Base-by-base conservation (phyloP, 1,284 basidiomycete genomes). In the Malassezia psittaci region DNA sequence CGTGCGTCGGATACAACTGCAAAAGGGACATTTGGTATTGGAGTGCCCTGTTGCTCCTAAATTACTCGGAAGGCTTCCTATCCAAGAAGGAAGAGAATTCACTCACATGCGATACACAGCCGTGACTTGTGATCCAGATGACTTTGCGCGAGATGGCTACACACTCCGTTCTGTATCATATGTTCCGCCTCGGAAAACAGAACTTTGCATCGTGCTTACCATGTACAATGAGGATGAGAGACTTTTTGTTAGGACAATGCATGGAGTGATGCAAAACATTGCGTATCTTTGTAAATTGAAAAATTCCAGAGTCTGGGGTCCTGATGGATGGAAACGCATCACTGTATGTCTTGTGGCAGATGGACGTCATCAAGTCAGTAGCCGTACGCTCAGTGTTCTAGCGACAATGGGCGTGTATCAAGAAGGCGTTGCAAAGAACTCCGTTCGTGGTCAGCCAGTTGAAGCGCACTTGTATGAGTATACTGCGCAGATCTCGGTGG, bases 401-500 rank as follows among this genome's bases (percentile, higher is more conserved):
- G 79, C 78, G 1, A 58, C 68, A 6, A 69, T 82, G 16, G 81
- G 81, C 9, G 79, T 81, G 13, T 82, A 80, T 63, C 81, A 81
- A 61, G 80, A 80, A 57, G 79, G 79, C 19, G 86, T 87, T 67
- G 96, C 94, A 83, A 89, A 89, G 72, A 91, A 88, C 75, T 81
- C 81, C 67, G 85, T 96, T 66, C 87, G 91, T 73, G 84, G 85
- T 54, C 85, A 87, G 66, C 82, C 85, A 24, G 90, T 96, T 12
- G 87, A 87, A 1, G 90, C 90, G 1, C 93, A 98, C 78, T 74
- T 96, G 18, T 98, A 91, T 76, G 93, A 98, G 77, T 90, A 90
- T 70, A 96, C 91, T 0, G 87, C 91, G 0, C 87, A 88, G 38
- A 90, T 96, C 68, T 87, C 82, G 1, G 79, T 96, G 42, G 89